Percentiles rank a stretch among this genome's conserved stretches.
phyloP scores from a whole-genome alignment of 805 yeast genomes.

The Candida ascalaphidarum region DNA sequence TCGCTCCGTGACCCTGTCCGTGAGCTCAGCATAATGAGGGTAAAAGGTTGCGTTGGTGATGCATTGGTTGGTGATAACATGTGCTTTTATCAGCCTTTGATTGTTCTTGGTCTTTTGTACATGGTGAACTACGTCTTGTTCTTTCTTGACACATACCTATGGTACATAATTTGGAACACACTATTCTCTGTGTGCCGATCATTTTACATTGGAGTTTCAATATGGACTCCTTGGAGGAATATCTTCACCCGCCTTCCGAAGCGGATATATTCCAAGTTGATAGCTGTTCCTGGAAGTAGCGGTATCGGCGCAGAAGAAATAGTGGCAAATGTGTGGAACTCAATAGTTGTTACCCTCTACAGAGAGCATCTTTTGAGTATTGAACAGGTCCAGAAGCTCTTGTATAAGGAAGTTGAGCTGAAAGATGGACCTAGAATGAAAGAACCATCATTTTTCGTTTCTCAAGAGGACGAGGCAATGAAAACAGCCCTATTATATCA shows the following conservation, averaged over 20 bases:
- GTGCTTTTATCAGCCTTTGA: constrained; percentile 49
- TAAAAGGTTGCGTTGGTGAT: constrained; percentile 58
- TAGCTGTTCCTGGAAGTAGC: constrained; percentile 34
- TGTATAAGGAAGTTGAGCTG: constrained; percentile 43
- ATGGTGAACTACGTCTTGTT: constrained; percentile 61
- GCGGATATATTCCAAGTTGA: constrained; percentile 62
- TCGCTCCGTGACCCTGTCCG: constrained; percentile 68
- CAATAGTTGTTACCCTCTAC: constrained; percentile 75
- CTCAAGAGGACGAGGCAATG: constrained; percentile 71
- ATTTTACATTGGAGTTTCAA: constrained; percentile 66
- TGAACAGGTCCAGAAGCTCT: constrained; percentile 60
- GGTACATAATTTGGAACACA: constrained; percentile 82
- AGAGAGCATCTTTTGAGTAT: constrained; percentile 69
- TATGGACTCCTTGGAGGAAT: constrained; percentile 87
- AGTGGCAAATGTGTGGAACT: constrained; percentile 74
- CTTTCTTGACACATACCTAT: constrained; percentile 72
- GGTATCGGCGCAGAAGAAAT: constrained; percentile 41
- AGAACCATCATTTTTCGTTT: constrained; percentile 72
- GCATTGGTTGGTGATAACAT: constrained; percentile 39
- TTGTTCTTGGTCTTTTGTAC: constrained; percentile 46
- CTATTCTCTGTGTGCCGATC: constrained; percentile 65
- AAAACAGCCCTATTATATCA: constrained; percentile 49
- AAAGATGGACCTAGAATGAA: constrained; percentile 36
- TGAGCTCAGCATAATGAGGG: constrained; percentile 50
- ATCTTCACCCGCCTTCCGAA: constrained; percentile 69